These are phyloP conservation scores for Rhamnella rubrinervis DNA, from an alignment of 331 rosid genomes.

Conservation along the genomic window DNA sequence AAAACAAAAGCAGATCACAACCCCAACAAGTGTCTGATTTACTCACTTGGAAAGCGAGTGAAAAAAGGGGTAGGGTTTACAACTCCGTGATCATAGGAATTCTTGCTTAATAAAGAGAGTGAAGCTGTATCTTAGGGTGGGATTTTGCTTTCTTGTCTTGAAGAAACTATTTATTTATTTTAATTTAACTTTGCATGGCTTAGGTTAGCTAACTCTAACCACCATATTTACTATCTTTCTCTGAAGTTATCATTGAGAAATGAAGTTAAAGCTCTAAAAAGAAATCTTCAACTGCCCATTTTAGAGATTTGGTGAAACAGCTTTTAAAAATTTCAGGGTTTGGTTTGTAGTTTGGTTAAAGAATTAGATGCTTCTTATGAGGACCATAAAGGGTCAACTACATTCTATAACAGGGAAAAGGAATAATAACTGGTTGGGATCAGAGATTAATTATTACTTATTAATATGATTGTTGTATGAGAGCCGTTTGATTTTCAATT, in stretches of 20 bases:
- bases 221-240: slow-evolving; percentile 17
- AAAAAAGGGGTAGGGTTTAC: background rate
- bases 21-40: background rate
- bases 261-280: slow-evolving; percentile 10
- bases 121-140: slow-evolving; percentile 20
- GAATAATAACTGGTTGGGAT: background rate
- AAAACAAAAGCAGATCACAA: background rate
- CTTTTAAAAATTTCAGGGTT: slow-evolving; percentile 15
- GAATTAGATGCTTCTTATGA: slow-evolving; percentile 15
- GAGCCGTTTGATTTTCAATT: slow-evolving; percentile 8
- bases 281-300: slow-evolving; percentile 13
- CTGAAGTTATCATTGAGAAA: slow-evolving; percentile 10
- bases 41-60: slow-evolving; percentile 10
- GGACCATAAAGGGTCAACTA: background rate
- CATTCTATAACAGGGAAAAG: too few species aligned
- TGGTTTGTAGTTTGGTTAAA: slow-evolving; percentile 12
- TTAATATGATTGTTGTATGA: background rate
- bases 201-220: slow-evolving; percentile 26
- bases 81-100: slow-evolving; percentile 40
- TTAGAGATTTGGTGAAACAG: slow-evolving; percentile 32
- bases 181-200: background rate
- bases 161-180: background rate
- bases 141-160: slow-evolving; percentile 32
- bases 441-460: background rate
- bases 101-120: slow-evolving; percentile 25